Percentiles rank a stretch among this genome's conserved stretches.
Evolutionary conservation across 225 moss, liverwort and hornwort species (phyloP).

Genomic region (Pleurozium schreberi): DNA sequence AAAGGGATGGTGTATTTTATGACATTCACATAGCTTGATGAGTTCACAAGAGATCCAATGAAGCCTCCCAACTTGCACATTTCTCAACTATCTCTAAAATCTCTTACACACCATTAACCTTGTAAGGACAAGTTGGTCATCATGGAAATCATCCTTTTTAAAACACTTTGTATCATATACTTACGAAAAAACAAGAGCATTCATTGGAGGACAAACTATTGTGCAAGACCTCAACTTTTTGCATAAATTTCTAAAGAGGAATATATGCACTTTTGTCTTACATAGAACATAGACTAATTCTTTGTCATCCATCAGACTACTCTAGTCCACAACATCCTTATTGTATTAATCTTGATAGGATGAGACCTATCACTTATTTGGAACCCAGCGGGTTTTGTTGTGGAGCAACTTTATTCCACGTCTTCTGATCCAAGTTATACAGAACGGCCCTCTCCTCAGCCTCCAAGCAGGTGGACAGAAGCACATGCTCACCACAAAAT

Average conservation of each 20-base stretch:
- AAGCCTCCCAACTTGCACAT: neutral
- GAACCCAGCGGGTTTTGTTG: too few relatives aligned
- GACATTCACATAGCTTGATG: neutral
- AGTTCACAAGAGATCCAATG: neutral
- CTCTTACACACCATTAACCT: neutral
- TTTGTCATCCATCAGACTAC: too few relatives aligned
- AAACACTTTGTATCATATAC: too few relatives aligned
- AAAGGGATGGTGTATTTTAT: neutral
- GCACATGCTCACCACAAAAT: slow-evolving; percentile 3
- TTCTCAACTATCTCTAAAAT: neutral
- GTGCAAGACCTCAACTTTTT: too few relatives aligned
- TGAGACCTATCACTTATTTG: fast-evolving
- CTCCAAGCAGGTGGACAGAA: neutral
- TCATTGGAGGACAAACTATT: too few relatives aligned
- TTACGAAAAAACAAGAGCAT: too few relatives aligned
- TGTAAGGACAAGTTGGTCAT: too few relatives aligned
- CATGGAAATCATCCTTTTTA: too few relatives aligned
- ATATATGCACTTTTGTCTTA: too few relatives aligned
- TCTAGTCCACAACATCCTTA: too few relatives aligned
- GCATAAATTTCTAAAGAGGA: too few relatives aligned
- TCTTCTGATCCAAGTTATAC: neutral
- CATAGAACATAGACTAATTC: too few relatives aligned
- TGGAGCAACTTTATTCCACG: neutral
- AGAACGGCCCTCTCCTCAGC: neutral
- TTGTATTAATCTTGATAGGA: neutral